Evolutionary conservation across 768 basidiomycete genomes (phyloP).

Genomic region (Hortiboletus flavorubellus): DNA sequence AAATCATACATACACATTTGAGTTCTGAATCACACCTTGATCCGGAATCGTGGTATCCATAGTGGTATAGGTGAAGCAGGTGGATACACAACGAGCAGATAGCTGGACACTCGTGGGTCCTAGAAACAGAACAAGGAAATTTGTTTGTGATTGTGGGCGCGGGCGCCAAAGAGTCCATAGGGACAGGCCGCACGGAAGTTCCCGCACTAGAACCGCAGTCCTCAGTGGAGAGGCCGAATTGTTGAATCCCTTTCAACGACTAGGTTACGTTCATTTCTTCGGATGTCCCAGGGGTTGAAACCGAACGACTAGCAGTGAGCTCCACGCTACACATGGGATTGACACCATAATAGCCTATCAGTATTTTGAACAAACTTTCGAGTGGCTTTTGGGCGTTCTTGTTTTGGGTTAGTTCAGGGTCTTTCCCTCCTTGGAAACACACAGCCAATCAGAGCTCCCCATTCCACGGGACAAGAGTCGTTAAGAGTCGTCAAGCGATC

Average conservation of each 20-base stretch:
- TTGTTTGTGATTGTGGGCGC: conserved; percentile 22
- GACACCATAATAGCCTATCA: too few species aligned
- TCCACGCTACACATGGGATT: background rate
- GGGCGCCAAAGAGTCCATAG: conserved; percentile 4
- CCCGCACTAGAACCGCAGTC: conserved; percentile 8
- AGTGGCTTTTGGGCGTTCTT: too few species aligned
- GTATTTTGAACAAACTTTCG: too few species aligned
- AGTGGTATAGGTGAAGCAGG: background rate
- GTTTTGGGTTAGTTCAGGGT: too few species aligned
- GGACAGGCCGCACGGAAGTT: background rate
- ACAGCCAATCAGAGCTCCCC: too few species aligned
- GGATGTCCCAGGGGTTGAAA: background rate
- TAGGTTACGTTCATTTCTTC: background rate
- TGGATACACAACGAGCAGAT: background rate
- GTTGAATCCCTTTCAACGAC: background rate
- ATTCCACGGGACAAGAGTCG: too few species aligned
- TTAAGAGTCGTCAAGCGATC: too few species aligned
- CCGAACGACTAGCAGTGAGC: background rate
- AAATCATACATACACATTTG: conserved; percentile 3
- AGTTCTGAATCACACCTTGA: background rate
- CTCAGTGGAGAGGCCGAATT: too few species aligned
- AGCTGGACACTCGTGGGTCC: conserved; percentile 3
- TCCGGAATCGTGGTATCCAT: background rate
- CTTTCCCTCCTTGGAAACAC: too few species aligned
- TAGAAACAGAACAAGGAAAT: background rate